These are phyloP conservation scores for Xylaria sp. DNA, from an alignment of 2,329 filamentous ascomycete genomes.

Conservation along the genomic window DNA sequence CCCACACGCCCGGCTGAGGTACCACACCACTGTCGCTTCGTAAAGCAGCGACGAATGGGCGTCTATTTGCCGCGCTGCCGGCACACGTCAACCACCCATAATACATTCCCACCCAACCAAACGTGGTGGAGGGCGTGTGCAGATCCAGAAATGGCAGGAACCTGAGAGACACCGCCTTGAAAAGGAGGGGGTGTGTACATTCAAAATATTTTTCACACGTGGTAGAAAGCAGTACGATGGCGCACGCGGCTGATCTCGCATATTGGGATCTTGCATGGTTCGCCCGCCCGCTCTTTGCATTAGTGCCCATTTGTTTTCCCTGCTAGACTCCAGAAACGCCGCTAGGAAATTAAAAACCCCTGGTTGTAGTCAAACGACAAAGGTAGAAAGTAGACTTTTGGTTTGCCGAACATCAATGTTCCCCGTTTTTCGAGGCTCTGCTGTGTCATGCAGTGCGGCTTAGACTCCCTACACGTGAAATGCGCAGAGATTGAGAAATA, in stretches of 20 bases:
- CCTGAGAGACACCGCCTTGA: slow-evolving; percentile 34
- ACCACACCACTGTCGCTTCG: slow-evolving; percentile 39
- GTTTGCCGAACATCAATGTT: slow-evolving; percentile 21
- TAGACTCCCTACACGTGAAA: slow-evolving; percentile 35
- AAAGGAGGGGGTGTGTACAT: slow-evolving; percentile 50
- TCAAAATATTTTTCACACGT: slow-evolving; percentile 36
- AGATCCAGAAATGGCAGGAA: slow-evolving; percentile 44
- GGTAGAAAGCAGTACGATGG: slow-evolving; percentile 36
- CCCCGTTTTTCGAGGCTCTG: slow-evolving; percentile 36
- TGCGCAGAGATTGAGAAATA: slow-evolving; percentile 34
- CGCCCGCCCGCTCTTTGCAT: slow-evolving; percentile 36
- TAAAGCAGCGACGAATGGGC: slow-evolving; percentile 57
- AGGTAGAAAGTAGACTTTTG: slow-evolving; percentile 39
- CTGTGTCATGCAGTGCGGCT: slow-evolving; percentile 42
- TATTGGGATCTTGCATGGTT: slow-evolving; percentile 47
- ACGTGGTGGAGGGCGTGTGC: slow-evolving; percentile 44
- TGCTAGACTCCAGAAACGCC: slow-evolving; percentile 35
- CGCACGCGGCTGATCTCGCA: slow-evolving; percentile 41
- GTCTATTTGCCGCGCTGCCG: slow-evolving; percentile 51
- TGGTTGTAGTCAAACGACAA: slow-evolving; percentile 50
- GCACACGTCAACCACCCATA: slow-evolving; percentile 46
- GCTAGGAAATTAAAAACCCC: slow-evolving; percentile 36
- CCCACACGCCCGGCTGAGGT: slow-evolving; percentile 46
- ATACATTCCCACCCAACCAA: slow-evolving; percentile 42
- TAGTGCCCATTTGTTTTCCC: slow-evolving; percentile 37